Evolutionary conservation across 768 basidiomycete species (phyloP).

Genomic region (Butyriboletus loyo): DNA sequence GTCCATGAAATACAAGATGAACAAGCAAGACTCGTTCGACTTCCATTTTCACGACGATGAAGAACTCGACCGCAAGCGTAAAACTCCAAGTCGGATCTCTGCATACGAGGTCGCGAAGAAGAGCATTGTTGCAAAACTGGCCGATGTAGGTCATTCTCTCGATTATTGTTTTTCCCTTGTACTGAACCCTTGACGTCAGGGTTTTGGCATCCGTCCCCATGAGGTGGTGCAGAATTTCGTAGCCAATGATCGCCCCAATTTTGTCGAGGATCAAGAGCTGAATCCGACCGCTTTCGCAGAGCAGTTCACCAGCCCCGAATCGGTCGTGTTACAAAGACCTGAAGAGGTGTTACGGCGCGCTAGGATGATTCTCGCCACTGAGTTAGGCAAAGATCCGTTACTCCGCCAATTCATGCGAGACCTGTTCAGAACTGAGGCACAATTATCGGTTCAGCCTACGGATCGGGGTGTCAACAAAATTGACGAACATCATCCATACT

Average conservation of each 20-base stretch:
- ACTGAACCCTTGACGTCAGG: conserved; percentile 41
- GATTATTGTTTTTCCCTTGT: neutral
- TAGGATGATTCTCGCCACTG: conserved; percentile 81
- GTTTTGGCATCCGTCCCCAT: conserved; percentile 78
- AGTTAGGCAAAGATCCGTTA: conserved; percentile 90
- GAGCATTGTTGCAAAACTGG: conserved; percentile 71
- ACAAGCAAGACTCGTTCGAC: conserved; percentile 58
- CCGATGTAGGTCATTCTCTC: conserved; percentile 54
- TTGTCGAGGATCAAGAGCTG: conserved; percentile 78
- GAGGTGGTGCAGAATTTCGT: conserved; percentile 86
- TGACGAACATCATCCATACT: conserved; percentile 69
- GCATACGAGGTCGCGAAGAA: conserved; percentile 84
- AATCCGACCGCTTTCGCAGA: conserved; percentile 82
- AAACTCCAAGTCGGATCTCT: conserved; percentile 80
- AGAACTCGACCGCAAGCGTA: conserved; percentile 57
- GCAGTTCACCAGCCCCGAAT: conserved; percentile 75
- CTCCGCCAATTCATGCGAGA: conserved; percentile 76
- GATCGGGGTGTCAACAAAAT: conserved; percentile 81
- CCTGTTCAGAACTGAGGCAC: conserved; percentile 69
- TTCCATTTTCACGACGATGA: conserved; percentile 74
- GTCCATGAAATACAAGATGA: conserved; percentile 75
- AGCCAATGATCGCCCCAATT: conserved; percentile 55
- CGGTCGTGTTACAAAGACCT: conserved; percentile 49
- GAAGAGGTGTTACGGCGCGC: conserved; percentile 73
- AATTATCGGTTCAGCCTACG: conserved; percentile 79